Base-by-base conservation (phyloP, 2,329 filamentous ascomycete species). In the Raffaelea ambrosiae region DNA sequence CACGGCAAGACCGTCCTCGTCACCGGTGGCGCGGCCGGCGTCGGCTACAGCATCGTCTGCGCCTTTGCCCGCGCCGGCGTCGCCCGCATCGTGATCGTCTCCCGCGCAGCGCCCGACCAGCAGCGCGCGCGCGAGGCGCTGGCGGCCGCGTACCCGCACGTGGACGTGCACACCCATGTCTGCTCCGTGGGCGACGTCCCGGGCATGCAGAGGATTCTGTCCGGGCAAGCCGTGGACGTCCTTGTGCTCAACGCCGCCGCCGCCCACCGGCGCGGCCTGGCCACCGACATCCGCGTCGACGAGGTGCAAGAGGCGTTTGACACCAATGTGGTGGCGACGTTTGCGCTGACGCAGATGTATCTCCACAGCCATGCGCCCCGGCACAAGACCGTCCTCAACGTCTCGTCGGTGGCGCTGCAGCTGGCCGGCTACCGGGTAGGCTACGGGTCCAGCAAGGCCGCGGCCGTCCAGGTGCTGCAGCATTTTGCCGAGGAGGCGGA, bases 401-500 rank as follows among this genome's bases (percentile, higher is more conserved):
- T 43, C 20, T 45, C 48, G 41, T n/a, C 46, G 29, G 47, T 53
- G 9, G 53, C 54, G 0, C 22, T 46, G 4, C 33, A 55, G 1
- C 55, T 56, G 4, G 57, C 59, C 1, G 57, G 52, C 2, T 71
- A 71, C 47, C 57, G 58, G 2, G 43, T 67, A 9, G 31, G 31
- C 9, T 33, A 33, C 16, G 31, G 31, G 16, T 16, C 31, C 19
- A 66, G 65, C 21, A 73, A 73, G 55, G 61, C 60, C 18, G 54
- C 66, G 0, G 59, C 60, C 0, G 61, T 66, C 0, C 50, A 64
- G 10, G 50, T 62, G 7, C 51, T 71, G 33, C 67, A 71, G 55
- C 51, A 61, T 31, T 57, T 71, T 9, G 66, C 67, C 4, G 54
- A 61, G n/a, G 66, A 69, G 5, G 56, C 58, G 0, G 44, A 57